Base-by-base conservation (phyloP, 768 basidiomycete genomes). In the Rhodocollybia butyracea region DNA sequence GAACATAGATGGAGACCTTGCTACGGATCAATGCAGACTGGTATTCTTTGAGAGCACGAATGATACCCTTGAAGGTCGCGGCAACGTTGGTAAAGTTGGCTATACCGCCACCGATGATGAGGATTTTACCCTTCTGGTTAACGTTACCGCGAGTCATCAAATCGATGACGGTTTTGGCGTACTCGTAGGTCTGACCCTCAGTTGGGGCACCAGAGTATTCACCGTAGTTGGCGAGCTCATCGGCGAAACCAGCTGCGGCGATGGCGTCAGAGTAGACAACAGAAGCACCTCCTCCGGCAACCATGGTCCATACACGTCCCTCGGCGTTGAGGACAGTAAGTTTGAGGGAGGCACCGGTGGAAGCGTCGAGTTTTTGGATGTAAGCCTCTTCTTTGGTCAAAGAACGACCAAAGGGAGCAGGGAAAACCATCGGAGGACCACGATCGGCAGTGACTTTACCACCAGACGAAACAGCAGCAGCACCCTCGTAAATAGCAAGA, bases 81-180 rank as follows among this genome's bases (percentile, higher is more conserved):
- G 95, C 97, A 62, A 98, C 95, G 70, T 99, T 98, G 69, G 94
- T 98, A 78, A 99, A 99, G 85, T 99, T 99, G 77, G 97, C 97
- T 60, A 97, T 97, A 76, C 96, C 96, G 74, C 97, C 97, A 73
- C 96, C 97, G 61, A 99, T 97, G 82, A 99, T 97, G 73, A 98
- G 89, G 69, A 98, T 85, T 77, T 99, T 99, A 79, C 97, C 97
- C 48, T 97, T 77, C 50, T 86, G 78, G 63, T 84, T 78, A 51
- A 87, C 78, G 63, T 84, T 74, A 45, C 95, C 94, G 57, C 96
- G 94, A 41, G 92, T 98, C 71, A 98, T 92, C 58, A 99, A 77
- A 71, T 98, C 95, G 67, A 98, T 76, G 70, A 98, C 95, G 26
- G 97, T 98, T 81, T 98, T 98, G 57, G 97, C 96, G 66, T 99